Percentiles rank a stretch among this genome's conserved stretches.
phyloP scores from a whole-genome alignment of 805 yeast genomes.

The Starmerella vaccinii region DNA sequence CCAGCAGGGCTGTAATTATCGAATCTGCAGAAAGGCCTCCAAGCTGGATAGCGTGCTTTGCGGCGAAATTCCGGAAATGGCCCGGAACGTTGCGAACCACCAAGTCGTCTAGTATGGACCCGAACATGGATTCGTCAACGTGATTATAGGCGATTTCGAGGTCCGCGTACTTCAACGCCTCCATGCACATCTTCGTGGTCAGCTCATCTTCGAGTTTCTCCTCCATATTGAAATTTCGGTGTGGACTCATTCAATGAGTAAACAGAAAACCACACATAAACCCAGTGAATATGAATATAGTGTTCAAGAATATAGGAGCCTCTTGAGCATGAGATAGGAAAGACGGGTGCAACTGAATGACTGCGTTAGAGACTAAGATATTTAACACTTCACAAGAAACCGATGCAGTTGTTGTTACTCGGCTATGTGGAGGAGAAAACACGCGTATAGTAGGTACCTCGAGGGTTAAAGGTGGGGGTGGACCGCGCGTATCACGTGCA shows the following conservation, averaged over 20 bases:
- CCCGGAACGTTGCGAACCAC: constrained; percentile 17
- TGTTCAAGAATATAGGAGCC: too few relatives aligned
- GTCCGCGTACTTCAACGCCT: constrained; percentile 6
- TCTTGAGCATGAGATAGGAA: too few relatives aligned
- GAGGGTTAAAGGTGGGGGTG: too few relatives aligned
- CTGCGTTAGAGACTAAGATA: too few relatives aligned
- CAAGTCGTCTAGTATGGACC: constrained; percentile 10
- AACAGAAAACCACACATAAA: not conserved
- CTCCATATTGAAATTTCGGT: not conserved
- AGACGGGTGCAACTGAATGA: too few relatives aligned
- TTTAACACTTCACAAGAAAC: too few relatives aligned
- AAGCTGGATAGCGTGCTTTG: not conserved
- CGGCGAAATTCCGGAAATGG: constrained; percentile 7
- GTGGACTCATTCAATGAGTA: not conserved
- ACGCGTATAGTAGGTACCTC: too few relatives aligned
- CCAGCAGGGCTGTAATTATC: constrained; percentile 7
- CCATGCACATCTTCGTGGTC: constrained; percentile 18
- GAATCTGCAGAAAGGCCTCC: not conserved
- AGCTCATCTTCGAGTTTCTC: constrained; percentile 10
- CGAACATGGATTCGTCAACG: not conserved
- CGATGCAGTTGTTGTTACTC: too few relatives aligned
- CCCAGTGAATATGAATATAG: too few relatives aligned
- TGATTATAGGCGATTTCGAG: not conserved
- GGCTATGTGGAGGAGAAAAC: too few relatives aligned
- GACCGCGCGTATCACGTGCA: too few relatives aligned